Evolutionary conservation across 108 stramenopile species (phyloP), one percentile per base, ranked within the genome.

Genomic region (Fistulifera pelliculosa): DNA sequence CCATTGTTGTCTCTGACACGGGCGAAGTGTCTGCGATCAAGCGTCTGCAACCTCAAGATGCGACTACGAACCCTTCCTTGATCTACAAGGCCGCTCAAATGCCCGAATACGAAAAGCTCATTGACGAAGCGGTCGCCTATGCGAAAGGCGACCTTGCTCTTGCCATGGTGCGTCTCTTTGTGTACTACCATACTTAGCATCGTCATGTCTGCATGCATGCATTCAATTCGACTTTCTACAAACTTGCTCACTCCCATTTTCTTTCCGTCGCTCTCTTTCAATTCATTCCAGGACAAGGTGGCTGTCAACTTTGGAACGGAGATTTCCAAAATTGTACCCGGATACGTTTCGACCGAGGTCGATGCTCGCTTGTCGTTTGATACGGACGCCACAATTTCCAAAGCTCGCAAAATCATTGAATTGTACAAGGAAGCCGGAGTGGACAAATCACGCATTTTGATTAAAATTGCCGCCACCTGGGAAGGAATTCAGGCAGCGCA

Each of bases 291-390:
- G 88, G 99, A 99, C 81, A 87, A 90, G 62, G 69, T 98, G 13
- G 89, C 95, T 16, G 99, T 99, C 39, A 89, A 93, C 47, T 98
- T 99, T 64, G 99, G 99, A 13, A 63, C 76, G 3, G 98, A 99
- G 60, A 99, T 99, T 38, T 80, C 91, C 50, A 97, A 94, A 73
- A 88, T 94, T 63, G 98, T 99, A 6, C 96, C 97, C 7, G 99
- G 99, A 24, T 98, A 97, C 64, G 98, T 99, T 24, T 96, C 94
- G 24, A 99, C 97, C 24, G 98, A 99, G 70, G 98, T 99, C 22
- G 99, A 99, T 69, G 97, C 97, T 1, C 87, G 99, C 27, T 82
- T 98, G 23, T 96, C 94, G 41, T 99, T 96, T 54, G 98, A 99
- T 70, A 96, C 85, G 10, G 94, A 92, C 31, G 96, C 71, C 23